A percentile compares a stretch with the other conserved stretches of the same genome.
phyloP scores from a whole-genome alignment of 352 stramenopile species.

The Phytophthora cajani region DNA sequence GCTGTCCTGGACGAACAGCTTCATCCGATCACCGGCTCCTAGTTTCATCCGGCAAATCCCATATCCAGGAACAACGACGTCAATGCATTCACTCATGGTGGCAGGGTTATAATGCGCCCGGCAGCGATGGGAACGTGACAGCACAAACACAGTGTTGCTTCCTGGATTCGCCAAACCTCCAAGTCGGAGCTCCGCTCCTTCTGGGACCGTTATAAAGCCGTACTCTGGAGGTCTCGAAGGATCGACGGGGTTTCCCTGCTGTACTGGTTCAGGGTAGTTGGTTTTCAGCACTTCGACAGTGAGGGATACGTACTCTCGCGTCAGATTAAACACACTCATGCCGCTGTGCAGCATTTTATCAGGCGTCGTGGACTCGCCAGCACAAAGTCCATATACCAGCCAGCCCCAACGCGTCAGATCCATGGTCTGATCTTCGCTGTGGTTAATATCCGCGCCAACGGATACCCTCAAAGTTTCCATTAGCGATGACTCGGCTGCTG shows the following conservation, averaged over 20 bases:
- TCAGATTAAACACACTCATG: not conserved
- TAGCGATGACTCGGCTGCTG: not conserved
- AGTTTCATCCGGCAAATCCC: constrained; percentile 7
- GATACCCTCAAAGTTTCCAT: not conserved
- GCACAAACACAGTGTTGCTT: not conserved
- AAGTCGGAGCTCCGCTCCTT: not conserved
- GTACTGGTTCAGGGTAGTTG: constrained; percentile 4
- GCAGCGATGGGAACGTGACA: constrained; percentile 1
- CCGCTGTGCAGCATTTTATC: not conserved
- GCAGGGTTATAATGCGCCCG: constrained; percentile 2
- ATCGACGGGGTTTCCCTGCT: not conserved
- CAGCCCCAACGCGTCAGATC: not conserved
- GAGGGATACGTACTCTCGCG: not conserved
- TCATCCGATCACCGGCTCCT: not conserved
- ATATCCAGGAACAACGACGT: constrained; percentile 9
- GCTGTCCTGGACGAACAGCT: not conserved
- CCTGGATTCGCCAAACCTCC: not conserved
- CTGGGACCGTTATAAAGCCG: not conserved
- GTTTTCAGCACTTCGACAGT: not conserved
- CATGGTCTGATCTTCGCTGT: not conserved
- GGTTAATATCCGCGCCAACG: not conserved
- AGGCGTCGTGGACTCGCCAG: not conserved
- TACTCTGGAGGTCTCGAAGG: not conserved
- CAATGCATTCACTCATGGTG: not conserved
- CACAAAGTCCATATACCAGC: constrained; percentile 2